Conservation (phyloP, 345 rosid species). For the Sonneratia caseolaris region DNA sequence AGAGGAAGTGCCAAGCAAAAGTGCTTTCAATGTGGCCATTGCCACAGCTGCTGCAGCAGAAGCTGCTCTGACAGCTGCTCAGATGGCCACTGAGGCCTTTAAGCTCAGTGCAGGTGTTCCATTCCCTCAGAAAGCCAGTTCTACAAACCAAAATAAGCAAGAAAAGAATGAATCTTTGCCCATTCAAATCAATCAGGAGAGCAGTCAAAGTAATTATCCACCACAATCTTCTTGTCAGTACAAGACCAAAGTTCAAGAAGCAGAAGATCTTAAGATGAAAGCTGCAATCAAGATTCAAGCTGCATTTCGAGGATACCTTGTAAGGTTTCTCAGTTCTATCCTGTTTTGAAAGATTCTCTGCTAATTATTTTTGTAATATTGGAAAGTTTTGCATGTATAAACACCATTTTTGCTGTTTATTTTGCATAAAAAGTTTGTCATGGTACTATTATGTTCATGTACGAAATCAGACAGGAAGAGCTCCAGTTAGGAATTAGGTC, state of each 20-base stretch:
- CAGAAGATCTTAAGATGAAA: background rate
- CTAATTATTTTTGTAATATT: background rate
- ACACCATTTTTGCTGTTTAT: too few relatives aligned
- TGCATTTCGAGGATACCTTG: conserved; percentile 65
- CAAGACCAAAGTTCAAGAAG: conserved; percentile 20
- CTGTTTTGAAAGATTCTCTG: background rate
- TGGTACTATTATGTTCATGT: too few relatives aligned
- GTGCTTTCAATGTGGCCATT: conserved; percentile 33
- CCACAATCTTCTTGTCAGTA: conserved; percentile 4
- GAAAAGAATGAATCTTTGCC: conserved; percentile 12
- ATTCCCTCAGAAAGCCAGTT: background rate
- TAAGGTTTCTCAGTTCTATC: conserved; percentile 23
- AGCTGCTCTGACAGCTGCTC: conserved; percentile 45
- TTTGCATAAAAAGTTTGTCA: too few relatives aligned
- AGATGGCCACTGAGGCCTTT: conserved; percentile 40
- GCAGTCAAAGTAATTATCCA: background rate
- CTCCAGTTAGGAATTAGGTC: background rate
- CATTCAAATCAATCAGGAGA: background rate
- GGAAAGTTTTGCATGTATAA: background rate
- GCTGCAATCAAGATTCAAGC: conserved; percentile 64
- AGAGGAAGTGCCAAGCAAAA: conserved; percentile 33
- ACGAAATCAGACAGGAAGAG: background rate
- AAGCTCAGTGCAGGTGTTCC: conserved; percentile 26
- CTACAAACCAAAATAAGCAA: conserved; percentile 16
- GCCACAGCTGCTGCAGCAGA: conserved; percentile 51